phyloP scores from a whole-genome alignment of 1,139 yeast species.

The Candida smagusa region DNA sequence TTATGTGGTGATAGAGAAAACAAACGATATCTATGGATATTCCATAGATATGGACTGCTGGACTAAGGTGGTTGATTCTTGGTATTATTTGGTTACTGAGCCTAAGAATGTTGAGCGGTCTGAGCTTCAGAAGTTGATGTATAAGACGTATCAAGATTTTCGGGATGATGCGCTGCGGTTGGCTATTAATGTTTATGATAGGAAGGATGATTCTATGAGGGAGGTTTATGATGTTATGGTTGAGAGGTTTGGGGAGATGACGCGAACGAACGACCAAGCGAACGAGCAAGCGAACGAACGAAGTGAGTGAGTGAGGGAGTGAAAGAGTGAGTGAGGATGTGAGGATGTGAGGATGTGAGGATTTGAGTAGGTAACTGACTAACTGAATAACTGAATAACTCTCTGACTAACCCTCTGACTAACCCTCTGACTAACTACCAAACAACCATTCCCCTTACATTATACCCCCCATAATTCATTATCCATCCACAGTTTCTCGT shows the following conservation, averaged over 20 bases:
- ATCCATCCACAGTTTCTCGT: too few species aligned
- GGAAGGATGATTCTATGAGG: constrained; percentile 9
- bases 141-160: constrained; percentile 15
- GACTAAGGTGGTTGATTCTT: constrained; percentile 47
- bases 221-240: constrained; percentile 25
- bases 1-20: constrained; percentile 32
- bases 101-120: constrained; percentile 1
- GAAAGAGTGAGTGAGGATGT: too few species aligned
- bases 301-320: too few species aligned
- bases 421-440: too few species aligned
- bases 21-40: constrained; percentile 39
- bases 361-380: too few species aligned
- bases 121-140: constrained; percentile 10
- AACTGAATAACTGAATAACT: too few species aligned
- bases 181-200: constrained; percentile 22
- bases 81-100: constrained; percentile 33
- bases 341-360: too few species aligned
- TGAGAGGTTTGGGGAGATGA: constrained; percentile 17
- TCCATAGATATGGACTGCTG: constrained; percentile 40
- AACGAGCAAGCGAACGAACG: too few species aligned
- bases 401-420: too few species aligned
- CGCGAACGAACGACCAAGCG: too few species aligned
- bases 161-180: constrained; percentile 19
- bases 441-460: too few species aligned
- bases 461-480: too few species aligned